phyloP scores from a whole-genome alignment of 2,329 filamentous ascomycete genomes.

The Colletotrichum spinosum region DNA sequence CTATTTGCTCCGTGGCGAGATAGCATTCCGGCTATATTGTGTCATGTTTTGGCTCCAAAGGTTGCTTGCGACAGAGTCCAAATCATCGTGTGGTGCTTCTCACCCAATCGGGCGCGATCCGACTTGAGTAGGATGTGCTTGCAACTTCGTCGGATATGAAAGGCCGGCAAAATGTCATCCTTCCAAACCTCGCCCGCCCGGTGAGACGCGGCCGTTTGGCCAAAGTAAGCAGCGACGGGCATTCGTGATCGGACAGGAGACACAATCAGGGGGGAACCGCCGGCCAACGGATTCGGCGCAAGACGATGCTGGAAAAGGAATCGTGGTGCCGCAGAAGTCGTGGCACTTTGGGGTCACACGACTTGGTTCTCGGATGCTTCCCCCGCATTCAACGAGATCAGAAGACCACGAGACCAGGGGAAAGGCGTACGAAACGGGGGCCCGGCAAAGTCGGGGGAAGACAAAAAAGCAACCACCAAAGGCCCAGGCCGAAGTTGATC shows the following conservation, averaged over 20 bases:
- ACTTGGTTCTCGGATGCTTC: constrained; percentile 36
- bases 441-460: constrained; percentile 28
- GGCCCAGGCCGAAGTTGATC: constrained; percentile 15
- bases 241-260: constrained; percentile 9
- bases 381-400: constrained; percentile 36
- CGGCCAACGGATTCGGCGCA: constrained; percentile 17
- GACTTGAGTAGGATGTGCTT: constrained; percentile 13
- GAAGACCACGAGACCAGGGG: constrained; percentile 34
- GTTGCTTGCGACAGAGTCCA: no score
- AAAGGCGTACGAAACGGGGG: constrained; percentile 28
- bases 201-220: constrained; percentile 21
- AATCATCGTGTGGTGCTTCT: no score
- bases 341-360: constrained; percentile 31
- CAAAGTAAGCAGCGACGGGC: constrained; percentile 15
- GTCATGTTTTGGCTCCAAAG: no score
- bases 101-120: no score
- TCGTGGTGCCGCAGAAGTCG: constrained; percentile 31
- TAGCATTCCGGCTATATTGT: constrained; percentile 5
- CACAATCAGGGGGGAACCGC: constrained; percentile 14
- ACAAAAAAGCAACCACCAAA: constrained; percentile 35
- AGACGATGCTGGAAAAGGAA: constrained; percentile 8
- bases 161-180: not conserved
- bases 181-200: constrained; percentile 1
- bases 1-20: constrained; percentile 8
- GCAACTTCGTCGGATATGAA: not conserved